Evolutionary conservation across 495 filamentous ascomycete genomes (phyloP).

Genomic region (Aspergillus sclerotiicarbonarius): DNA sequence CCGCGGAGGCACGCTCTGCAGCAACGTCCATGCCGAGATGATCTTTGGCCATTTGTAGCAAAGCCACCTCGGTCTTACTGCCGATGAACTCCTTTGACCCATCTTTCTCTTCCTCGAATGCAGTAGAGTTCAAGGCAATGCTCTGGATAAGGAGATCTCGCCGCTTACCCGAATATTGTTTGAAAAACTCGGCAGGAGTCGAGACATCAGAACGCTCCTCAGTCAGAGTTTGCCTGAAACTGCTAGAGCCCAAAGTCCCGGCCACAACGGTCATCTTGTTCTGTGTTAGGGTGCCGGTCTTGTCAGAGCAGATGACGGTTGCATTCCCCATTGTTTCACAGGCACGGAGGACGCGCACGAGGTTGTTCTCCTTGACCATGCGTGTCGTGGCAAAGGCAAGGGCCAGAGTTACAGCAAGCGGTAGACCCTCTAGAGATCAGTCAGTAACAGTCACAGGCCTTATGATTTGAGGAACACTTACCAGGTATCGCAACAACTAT

Average conservation of each 20-base stretch:
- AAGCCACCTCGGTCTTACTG: constrained; percentile 72
- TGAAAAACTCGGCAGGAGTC: constrained; percentile 35
- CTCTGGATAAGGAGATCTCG: constrained; percentile 56
- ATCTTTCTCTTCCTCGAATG: constrained; percentile 60
- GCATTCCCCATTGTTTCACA: constrained; percentile 75
- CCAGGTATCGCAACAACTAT: constrained; percentile 69
- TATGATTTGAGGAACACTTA: constrained; percentile 14
- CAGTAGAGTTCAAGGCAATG: constrained; percentile 65
- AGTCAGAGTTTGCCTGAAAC: constrained; percentile 45
- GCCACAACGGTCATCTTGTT: constrained; percentile 72
- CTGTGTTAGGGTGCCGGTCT: constrained; percentile 69
- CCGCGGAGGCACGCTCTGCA: constrained; percentile 56
- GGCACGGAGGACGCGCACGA: constrained; percentile 62
- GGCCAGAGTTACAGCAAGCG: constrained; percentile 66
- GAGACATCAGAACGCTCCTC: constrained; percentile 21
- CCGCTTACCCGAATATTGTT: constrained; percentile 36
- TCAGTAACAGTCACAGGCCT: constrained; percentile 14
- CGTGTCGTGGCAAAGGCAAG: constrained; percentile 67
- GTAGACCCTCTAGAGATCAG: constrained; percentile 53
- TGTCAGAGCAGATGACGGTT: constrained; percentile 68
- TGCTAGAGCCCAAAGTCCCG: constrained; percentile 55
- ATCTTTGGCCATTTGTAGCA: constrained; percentile 59
- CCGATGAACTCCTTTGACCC: constrained; percentile 60
- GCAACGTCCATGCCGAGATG: constrained; percentile 63
- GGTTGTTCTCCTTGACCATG: constrained; percentile 69